phyloP scores from a whole-genome alignment of 768 basidiomycete species.

The Tephrocybe sp. region DNA sequence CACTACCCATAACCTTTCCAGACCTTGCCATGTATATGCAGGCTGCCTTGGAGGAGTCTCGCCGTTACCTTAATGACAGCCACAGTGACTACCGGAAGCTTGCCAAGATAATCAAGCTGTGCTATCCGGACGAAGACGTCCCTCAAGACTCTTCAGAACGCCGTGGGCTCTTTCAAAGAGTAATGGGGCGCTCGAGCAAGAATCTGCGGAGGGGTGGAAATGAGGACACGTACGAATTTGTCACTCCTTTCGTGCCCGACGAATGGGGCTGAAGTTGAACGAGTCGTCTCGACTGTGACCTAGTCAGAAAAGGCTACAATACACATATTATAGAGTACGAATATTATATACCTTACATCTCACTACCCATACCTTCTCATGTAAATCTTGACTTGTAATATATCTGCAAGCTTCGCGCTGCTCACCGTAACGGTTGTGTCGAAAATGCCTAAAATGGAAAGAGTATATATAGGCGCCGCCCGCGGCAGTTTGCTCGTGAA shows the following conservation, averaged over 20 bases:
- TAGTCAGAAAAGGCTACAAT: no score
- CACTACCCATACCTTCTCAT: neutral
- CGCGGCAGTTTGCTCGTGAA: no score
- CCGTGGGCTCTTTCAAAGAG: slow-evolving; percentile 57
- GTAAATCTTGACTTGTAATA: neutral
- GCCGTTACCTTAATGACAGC: slow-evolving; percentile 58
- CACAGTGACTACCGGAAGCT: slow-evolving; percentile 64
- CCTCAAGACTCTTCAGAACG: slow-evolving; percentile 30
- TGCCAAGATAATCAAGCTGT: slow-evolving; percentile 66
- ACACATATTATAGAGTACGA: neutral
- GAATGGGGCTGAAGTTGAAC: slow-evolving; percentile 59
- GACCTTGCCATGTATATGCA: slow-evolving; percentile 76
- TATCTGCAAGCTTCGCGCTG: no score
- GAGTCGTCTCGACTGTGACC: neutral
- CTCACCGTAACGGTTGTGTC: no score
- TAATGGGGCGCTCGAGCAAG: slow-evolving; percentile 53
- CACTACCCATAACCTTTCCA: slow-evolving; percentile 74
- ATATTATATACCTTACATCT: slow-evolving; percentile 2
- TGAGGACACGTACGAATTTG: slow-evolving; percentile 78
- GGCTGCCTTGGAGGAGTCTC: slow-evolving; percentile 67
- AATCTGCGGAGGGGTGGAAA: slow-evolving; percentile 54
- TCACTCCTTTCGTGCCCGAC: slow-evolving; percentile 79
- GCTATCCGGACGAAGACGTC: slow-evolving; percentile 53
- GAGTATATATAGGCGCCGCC: neutral
- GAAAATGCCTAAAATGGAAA: neutral